These are phyloP conservation scores for Cryptococcus sp. DNA, from an alignment of 1,284 basidiomycete genomes.

Conservation along the genomic window DNA sequence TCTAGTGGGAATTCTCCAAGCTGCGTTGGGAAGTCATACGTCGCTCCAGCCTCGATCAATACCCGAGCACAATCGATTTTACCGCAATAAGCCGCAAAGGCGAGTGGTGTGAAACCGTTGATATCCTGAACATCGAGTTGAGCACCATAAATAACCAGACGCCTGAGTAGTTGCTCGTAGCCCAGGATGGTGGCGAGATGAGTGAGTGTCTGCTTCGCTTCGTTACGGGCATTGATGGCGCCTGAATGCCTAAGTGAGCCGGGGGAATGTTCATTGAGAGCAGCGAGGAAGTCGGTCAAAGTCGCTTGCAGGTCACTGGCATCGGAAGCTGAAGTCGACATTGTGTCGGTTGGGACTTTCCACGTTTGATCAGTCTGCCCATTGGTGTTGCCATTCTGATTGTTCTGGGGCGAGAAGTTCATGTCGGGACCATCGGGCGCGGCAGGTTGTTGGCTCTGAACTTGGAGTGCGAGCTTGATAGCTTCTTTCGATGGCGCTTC, in stretches of 20 bases:
- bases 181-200: constrained; percentile 82
- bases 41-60: constrained; percentile 74
- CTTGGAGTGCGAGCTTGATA: constrained; percentile 40
- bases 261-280: constrained; percentile 32
- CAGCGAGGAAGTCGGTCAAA: constrained; percentile 67
- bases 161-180: constrained; percentile 66
- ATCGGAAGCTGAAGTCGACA: constrained; percentile 15
- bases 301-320: constrained; percentile 61
- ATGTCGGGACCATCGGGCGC: constrained; percentile 32
- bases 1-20: constrained; percentile 77
- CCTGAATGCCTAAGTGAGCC: constrained; percentile 48
- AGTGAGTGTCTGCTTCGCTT: constrained; percentile 70
- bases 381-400: background rate
- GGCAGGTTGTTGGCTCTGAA: constrained; percentile 31
- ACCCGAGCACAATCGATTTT: constrained; percentile 63
- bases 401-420: constrained; percentile 15
- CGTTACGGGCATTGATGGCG: constrained; percentile 63
- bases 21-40: constrained; percentile 67
- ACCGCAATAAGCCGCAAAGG: constrained; percentile 72
- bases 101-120: constrained; percentile 86
- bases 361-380: no score
- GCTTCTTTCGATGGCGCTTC: constrained; percentile 38
- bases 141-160: constrained; percentile 67
- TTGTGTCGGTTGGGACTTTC: background rate
- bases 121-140: constrained; percentile 80